Evolutionary conservation across 805 yeast species (phyloP), one percentile per base, ranked within the genome.

Genomic region (Nakazawaea sp.): DNA sequence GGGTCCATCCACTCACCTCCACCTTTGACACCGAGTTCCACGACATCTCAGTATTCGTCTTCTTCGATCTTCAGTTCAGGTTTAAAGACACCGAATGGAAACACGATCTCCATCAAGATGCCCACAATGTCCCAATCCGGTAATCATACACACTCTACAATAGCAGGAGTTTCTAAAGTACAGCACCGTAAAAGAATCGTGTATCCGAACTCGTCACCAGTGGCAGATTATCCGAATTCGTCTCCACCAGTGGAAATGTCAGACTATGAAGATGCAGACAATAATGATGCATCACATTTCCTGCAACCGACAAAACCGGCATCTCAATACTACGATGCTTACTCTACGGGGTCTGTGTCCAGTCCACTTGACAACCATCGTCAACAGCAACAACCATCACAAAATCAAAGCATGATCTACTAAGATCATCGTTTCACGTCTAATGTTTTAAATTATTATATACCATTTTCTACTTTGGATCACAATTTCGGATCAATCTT

Each of bases 21-120:
- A 12, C 47, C 47, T 17, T 28, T 44, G 31, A 44, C 47, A 11
- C 45, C 47, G 17, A 36, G 43, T 12, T 43, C 46, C 11, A 36
- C 46, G 15, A 27, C 33, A 15, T 38, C 43, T 13, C 34, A 26
- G 17, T 28, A 38, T 18, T 38, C 41, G 24, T 39, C 42, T 5
- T 38, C 41, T 8, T 31, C 35, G 9, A 32, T 37, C 10, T 30
- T 26, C n/a, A 32, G 33, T 2, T 38, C 41, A 15, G 41, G 33
- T 18, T 18, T 36, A 33, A 40, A 36, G 15, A 40, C 40, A 19
- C 39, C 43, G 19, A 32, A 16, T 21, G 30, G 17, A 8, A 23
- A n/a, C n/a, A 21, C 19, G 26, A 35, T 8, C 26, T 7, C 10
- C 16, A n/a, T 7, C 15, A 21, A 21, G 7, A 21, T 10, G 7